A percentile compares a stretch with the other conserved stretches of the same genome.
These are phyloP conservation scores for Coemansia sp. DNA, from an alignment of 192 early-diverging fungal genomes.

Conservation along the genomic window DNA sequence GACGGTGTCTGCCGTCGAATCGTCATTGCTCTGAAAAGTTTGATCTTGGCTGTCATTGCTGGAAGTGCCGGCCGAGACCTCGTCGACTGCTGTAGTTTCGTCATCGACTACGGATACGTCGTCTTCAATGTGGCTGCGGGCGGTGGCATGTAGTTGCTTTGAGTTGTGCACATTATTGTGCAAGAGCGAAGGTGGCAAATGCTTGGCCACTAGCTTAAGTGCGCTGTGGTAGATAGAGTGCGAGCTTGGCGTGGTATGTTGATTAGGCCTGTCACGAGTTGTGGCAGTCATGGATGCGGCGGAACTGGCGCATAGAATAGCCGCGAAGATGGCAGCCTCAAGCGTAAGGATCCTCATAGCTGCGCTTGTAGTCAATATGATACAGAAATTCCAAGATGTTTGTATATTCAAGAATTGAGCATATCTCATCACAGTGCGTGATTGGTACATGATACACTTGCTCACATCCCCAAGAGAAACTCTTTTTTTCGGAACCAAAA, in stretches of 20 bases:
- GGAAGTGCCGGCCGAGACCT: constrained; percentile 15
- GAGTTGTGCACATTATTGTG: constrained; percentile 19
- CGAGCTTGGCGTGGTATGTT: background rate
- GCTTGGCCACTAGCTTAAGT: background rate
- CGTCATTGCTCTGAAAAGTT: background rate
- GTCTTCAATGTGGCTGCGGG: background rate
- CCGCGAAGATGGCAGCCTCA: constrained; percentile 8
- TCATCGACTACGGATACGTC: background rate
- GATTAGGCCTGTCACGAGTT: background rate
- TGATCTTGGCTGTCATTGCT: constrained; percentile 4
- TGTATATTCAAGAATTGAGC: background rate
- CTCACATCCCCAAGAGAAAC: background rate
- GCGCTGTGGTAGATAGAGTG: background rate
- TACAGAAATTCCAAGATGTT: background rate
- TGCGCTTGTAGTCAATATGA: background rate
- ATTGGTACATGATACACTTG: background rate
- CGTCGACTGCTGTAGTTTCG: constrained; percentile 20
- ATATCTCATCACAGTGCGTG: background rate
- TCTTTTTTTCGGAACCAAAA: background rate
- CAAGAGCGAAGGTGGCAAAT: background rate
- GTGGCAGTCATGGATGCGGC: background rate
- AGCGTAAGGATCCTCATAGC: background rate
- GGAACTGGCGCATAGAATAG: constrained; percentile 5
- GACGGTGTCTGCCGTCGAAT: background rate
- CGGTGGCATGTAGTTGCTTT: constrained; percentile 42